Conservation (phyloP, 1,284 basidiomycete genomes). For the Stygiomarasmius scandens region DNA sequence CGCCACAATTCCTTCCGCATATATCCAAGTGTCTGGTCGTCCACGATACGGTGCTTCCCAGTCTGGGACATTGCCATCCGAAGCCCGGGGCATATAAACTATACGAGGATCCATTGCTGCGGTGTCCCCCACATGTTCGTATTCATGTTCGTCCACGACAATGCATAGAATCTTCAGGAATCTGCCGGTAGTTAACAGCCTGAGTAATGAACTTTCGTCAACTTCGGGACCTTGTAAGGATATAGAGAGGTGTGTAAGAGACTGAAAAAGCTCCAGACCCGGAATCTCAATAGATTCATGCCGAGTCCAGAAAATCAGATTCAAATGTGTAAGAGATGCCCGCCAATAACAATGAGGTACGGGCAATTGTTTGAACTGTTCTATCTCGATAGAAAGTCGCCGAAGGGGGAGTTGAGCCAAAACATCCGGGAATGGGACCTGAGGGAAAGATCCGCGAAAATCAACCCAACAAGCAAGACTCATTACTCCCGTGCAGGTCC, state of each 20-base stretch:
- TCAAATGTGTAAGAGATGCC: conserved; percentile 27
- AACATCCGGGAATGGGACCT: conserved; percentile 20
- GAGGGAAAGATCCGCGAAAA: conserved; percentile 24
- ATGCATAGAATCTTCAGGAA: conserved; percentile 26
- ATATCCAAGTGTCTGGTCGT: conserved; percentile 28
- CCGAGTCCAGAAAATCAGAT: conserved; percentile 15
- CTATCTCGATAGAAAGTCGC: conserved; percentile 36
- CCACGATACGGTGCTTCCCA: conserved; percentile 34
- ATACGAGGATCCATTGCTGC: conserved; percentile 28
- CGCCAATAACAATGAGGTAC: conserved; percentile 9
- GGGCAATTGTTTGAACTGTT: conserved; percentile 26
- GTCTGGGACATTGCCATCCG: conserved; percentile 30
- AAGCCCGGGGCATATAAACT: conserved; percentile 33
- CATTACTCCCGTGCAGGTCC: conserved; percentile 33
- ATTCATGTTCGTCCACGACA: conserved; percentile 25
- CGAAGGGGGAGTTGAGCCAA: conserved; percentile 30
- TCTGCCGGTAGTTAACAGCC: conserved; percentile 27
- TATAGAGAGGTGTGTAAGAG: conserved; percentile 35
- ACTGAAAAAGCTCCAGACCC: conserved; percentile 26
- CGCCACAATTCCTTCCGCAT: conserved; percentile 31
- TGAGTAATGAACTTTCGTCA: conserved; percentile 20
- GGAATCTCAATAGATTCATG: conserved; percentile 26
- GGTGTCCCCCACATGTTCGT: conserved; percentile 22
- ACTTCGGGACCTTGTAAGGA: conserved; percentile 26
- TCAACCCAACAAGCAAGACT: conserved; percentile 40